phyloP scores from a whole-genome alignment of 306 rosid genomes.

The Quercus dentata region DNA sequence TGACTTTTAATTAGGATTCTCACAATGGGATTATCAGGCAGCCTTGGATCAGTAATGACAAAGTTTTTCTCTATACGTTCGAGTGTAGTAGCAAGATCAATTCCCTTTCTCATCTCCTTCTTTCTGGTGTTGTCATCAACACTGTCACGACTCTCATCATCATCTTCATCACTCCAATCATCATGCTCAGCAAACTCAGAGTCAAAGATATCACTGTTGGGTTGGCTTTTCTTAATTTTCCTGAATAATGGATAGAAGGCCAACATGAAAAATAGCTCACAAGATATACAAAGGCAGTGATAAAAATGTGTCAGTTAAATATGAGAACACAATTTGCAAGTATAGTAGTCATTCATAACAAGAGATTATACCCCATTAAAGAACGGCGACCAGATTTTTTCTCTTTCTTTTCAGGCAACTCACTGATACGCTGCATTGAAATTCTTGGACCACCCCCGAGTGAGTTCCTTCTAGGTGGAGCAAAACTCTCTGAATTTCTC shows the following conservation, averaged over 20 bases:
- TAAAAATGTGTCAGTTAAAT: background rate
- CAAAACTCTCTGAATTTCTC: constrained; percentile 61
- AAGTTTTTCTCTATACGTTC: constrained; percentile 98
- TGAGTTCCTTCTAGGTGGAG: constrained; percentile 46
- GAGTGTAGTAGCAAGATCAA: constrained; percentile 96
- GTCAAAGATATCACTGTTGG: constrained; percentile 39
- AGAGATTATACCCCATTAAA: constrained; percentile 72
- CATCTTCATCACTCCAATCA: constrained; percentile 45
- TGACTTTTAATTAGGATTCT: constrained; percentile 22
- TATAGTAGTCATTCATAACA: background rate
- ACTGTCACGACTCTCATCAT: constrained; percentile 52
- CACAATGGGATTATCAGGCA: constrained; percentile 98
- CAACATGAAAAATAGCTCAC: background rate
- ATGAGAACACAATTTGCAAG: background rate
- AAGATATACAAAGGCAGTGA: background rate
- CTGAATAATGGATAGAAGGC: constrained; percentile 33
- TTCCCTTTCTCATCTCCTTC: constrained; percentile 89
- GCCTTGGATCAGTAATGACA: constrained; percentile 97
- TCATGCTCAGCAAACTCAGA: constrained; percentile 29
- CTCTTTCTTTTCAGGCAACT: constrained; percentile 69
- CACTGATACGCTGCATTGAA: constrained; percentile 65
- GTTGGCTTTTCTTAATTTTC: constrained; percentile 52
- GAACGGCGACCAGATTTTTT: constrained; percentile 62
- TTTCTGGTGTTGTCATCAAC: constrained; percentile 56
- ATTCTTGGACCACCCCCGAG: constrained; percentile 33